Conservation (phyloP, 305 asterid species). For the Fraxinus floribunda region DNA sequence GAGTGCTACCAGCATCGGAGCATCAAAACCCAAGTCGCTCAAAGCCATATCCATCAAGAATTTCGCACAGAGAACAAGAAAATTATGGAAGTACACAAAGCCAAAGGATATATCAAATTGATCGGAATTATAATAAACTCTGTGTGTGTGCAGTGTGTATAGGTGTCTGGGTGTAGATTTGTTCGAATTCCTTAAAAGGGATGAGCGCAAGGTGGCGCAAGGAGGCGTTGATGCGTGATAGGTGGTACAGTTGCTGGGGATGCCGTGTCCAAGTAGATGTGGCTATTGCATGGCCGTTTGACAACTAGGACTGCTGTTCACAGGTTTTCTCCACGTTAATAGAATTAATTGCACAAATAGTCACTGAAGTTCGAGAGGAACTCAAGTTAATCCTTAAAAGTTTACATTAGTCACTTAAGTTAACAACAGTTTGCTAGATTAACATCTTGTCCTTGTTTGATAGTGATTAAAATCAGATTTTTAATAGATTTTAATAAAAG, state of each 20-base stretch:
- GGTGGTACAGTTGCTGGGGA: neutral
- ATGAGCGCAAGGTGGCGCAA: neutral
- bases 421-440: neutral
- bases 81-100: neutral
- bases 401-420: neutral
- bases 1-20: slow-evolving; percentile 15
- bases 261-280: neutral
- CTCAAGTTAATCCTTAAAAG: neutral
- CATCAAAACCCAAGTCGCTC: slow-evolving; percentile 26
- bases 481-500: no score
- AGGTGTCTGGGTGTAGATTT: neutral
- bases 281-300: neutral
- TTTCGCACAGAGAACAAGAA: neutral
- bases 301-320: neutral
- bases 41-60: slow-evolving; percentile 19
- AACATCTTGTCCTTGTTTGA: no score
- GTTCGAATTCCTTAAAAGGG: neutral
- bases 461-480: no score
- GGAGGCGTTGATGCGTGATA: neutral
- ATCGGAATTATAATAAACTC: neutral
- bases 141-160: neutral
- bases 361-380: neutral
- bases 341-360: neutral
- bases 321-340: neutral
- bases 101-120: neutral